Evolutionary conservation across 148 eudicot genomes (phyloP), one percentile per base, ranked within the genome.

Genomic region (Camellia japonica): DNA sequence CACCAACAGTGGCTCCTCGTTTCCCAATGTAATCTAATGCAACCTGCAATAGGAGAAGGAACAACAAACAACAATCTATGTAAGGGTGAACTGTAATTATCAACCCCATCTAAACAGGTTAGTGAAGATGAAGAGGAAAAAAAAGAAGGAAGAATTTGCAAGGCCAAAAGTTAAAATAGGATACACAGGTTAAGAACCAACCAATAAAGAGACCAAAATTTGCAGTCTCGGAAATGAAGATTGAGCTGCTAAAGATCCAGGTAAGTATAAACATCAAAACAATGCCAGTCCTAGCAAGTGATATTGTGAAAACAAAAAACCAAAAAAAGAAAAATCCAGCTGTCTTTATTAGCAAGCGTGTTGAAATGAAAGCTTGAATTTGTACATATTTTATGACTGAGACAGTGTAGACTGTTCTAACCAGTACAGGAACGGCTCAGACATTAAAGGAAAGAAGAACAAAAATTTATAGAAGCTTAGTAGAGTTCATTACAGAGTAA

Each of bases 1-100:
- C 98, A 88, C 99, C 99, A 82, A 94, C 97, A 52, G 97, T 91
- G 12, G 97, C 88, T 58, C 99, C 98, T 91, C 99, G 91, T 88
- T 96, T 96, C 42, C 99, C 99, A 14, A 94, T 96, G 84, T 96
- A 96, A 71, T 96, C 99, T 10, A 96, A 90, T 1, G 99, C 99
- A 71, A 96, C 99, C 90, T 96, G 87, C 77, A 75, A 54, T n/a
- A 60, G 64, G 15, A 19, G 65, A 71, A 16, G 60, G 46, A 68
- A 20, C n/a, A 18, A 11, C 54, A 68, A 30, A 30, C 52, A 79
- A 3, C n/a, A 15, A 75, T 19, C 20, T 13, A 13, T 43, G 46
- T 5, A 14, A 72, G 6, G 73, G 19, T 42, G 4, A 54, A 42
- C 71, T 2, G 51, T 43, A 42, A 44, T 46, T 20, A 62, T 16